These are phyloP conservation scores for Quercus ilex DNA, from an alignment of 306 rosid genomes.

Conservation along the genomic window DNA sequence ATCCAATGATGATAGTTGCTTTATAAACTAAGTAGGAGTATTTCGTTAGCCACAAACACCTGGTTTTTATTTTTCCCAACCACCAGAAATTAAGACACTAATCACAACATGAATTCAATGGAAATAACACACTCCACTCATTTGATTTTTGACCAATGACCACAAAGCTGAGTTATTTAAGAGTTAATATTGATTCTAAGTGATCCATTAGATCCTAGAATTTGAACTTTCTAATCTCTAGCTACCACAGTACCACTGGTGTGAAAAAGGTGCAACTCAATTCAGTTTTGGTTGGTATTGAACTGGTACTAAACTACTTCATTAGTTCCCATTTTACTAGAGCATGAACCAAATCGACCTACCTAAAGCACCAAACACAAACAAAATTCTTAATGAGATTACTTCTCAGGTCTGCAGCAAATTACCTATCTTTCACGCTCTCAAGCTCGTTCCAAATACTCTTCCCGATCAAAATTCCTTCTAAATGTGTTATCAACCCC, in stretches of 20 bases:
- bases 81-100: background rate
- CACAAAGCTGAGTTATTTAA: background rate
- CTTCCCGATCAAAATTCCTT: too few relatives aligned
- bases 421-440: too few relatives aligned
- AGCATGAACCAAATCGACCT: background rate
- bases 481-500: too few relatives aligned
- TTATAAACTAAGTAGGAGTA: background rate
- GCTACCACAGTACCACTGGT: background rate
- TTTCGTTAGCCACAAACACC: background rate
- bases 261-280: background rate
- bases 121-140: background rate
- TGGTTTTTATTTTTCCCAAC: background rate
- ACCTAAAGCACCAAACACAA: background rate
- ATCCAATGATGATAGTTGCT: background rate
- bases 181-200: background rate
- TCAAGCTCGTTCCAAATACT: too few relatives aligned
- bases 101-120: background rate
- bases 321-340: too few relatives aligned
- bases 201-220: background rate
- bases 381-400: background rate
- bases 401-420: background rate
- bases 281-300: background rate
- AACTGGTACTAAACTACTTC: too few relatives aligned
- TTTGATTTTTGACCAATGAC: background rate
- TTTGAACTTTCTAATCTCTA: background rate